Evolutionary conservation across 768 basidiomycete species (phyloP).

Genomic region (Scleroderma bovista): DNA sequence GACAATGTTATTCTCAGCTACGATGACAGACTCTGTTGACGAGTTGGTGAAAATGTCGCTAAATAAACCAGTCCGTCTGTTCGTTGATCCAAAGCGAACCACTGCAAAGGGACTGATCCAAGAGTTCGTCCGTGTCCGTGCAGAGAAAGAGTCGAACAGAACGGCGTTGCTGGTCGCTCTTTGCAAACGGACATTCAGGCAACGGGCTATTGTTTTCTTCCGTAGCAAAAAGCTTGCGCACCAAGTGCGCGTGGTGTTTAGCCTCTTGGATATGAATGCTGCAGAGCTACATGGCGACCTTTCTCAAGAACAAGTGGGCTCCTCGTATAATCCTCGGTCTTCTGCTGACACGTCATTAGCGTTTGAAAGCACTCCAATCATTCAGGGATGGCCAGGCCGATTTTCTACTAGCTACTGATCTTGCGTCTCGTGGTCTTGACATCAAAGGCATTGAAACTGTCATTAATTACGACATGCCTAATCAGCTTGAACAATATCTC

Average conservation of each 20-base stretch:
- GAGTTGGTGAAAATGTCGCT: conserved; percentile 89
- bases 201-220: conserved; percentile 85
- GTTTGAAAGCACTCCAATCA: conserved; percentile 75
- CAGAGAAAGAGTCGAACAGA: conserved; percentile 71
- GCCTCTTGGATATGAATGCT: conserved; percentile 81
- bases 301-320: conserved; percentile 84
- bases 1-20: conserved; percentile 98
- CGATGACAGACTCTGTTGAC: conserved; percentile 96
- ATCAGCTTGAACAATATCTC: conserved; percentile 86
- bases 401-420: conserved; percentile 92
- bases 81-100: conserved; percentile 89
- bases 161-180: conserved; percentile 73
- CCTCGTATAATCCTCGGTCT: background rate
- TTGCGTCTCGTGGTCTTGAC: conserved; percentile 93
- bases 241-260: conserved; percentile 92
- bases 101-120: conserved; percentile 85
- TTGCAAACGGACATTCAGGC: conserved; percentile 84
- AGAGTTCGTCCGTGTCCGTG: conserved; percentile 90
- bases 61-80: conserved; percentile 88
- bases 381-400: conserved; percentile 89
- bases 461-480: conserved; percentile 99
- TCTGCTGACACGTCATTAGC: conserved; percentile 39
- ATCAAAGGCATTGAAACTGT: conserved; percentile 97
- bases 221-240: conserved; percentile 96
- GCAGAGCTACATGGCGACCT: conserved; percentile 95